A percentile compares a stretch with the other conserved stretches of the same genome.
Evolutionary conservation across 345 rosid genomes (phyloP).

Genomic region (Limnanthes douglasii): DNA sequence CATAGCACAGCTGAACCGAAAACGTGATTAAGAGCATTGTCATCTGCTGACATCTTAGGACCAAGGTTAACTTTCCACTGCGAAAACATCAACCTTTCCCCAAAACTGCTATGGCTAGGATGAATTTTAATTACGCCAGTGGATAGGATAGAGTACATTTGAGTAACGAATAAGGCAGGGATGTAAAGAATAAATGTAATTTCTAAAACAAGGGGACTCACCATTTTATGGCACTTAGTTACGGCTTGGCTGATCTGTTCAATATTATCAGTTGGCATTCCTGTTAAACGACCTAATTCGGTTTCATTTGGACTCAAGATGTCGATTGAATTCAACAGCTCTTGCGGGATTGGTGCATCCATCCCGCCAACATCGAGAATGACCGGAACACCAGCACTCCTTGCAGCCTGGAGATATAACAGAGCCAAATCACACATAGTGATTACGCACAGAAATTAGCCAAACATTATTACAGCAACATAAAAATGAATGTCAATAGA

Average conservation of each 20-base stretch:
- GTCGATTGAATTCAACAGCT: constrained; percentile 47
- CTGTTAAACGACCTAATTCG: constrained; percentile 69
- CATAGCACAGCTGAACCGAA: no score
- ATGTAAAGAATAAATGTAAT: no score
- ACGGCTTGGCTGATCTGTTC: constrained; percentile 62
- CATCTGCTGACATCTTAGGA: no score
- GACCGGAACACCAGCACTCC: constrained; percentile 62
- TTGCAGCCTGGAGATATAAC: constrained; percentile 49
- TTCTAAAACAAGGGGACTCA: constrained; percentile 21
- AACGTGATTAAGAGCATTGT: no score
- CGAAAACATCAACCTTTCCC: no score
- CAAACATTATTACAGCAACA: no score
- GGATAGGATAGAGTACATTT: no score
- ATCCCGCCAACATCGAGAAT: constrained; percentile 95
- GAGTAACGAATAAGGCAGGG: no score
- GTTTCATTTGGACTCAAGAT: constrained; percentile 88
- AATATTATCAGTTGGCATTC: constrained; percentile 63
- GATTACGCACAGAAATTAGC: constrained; percentile 1
- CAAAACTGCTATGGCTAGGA: no score
- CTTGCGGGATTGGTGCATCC: constrained; percentile 69
- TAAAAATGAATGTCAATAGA: no score
- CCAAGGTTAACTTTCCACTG: no score
- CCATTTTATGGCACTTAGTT: constrained; percentile 48
- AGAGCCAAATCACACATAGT: constrained; percentile 2
- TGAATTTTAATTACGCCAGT: no score